Evolutionary conservation across 2,329 filamentous ascomycete species (phyloP).

Genomic region (Penicillium freii): DNA sequence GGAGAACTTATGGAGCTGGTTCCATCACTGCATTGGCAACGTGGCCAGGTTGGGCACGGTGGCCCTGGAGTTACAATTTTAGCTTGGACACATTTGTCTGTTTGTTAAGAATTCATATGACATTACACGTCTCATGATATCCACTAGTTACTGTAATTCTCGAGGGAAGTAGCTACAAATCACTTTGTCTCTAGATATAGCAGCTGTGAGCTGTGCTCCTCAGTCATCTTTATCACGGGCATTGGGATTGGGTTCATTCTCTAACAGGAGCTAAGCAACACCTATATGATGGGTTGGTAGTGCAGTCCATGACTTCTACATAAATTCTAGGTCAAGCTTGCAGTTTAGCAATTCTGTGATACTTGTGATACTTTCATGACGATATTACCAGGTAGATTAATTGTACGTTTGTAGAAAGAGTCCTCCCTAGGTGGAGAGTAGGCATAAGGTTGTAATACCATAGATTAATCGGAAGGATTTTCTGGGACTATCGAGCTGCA

Average conservation of each 20-base stretch:
- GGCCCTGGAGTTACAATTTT: background rate
- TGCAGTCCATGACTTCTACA: background rate
- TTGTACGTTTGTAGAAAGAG: background rate
- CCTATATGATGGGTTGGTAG: background rate
- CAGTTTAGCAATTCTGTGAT: background rate
- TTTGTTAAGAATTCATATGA: background rate
- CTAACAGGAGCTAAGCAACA: background rate
- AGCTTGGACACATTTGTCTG: background rate
- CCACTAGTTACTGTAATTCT: background rate
- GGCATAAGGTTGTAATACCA: slow-evolving; percentile 19
- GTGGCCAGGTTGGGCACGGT: background rate
- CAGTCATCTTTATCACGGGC: background rate
- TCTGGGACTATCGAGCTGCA: slow-evolving; percentile 22
- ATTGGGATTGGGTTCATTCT: background rate
- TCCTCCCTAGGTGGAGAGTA: background rate
- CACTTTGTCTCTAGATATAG: too few species aligned
- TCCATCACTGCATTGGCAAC: background rate
- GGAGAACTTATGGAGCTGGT: background rate
- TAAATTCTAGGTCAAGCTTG: background rate
- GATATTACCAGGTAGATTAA: background rate
- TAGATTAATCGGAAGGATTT: slow-evolving; percentile 24
- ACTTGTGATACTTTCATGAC: background rate
- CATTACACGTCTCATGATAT: background rate
- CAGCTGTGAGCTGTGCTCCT: background rate
- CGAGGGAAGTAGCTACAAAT: background rate